phyloP scores from a whole-genome alignment of 225 moss, liverwort and hornwort genomes.

The Marchantia polymorpha region DNA sequence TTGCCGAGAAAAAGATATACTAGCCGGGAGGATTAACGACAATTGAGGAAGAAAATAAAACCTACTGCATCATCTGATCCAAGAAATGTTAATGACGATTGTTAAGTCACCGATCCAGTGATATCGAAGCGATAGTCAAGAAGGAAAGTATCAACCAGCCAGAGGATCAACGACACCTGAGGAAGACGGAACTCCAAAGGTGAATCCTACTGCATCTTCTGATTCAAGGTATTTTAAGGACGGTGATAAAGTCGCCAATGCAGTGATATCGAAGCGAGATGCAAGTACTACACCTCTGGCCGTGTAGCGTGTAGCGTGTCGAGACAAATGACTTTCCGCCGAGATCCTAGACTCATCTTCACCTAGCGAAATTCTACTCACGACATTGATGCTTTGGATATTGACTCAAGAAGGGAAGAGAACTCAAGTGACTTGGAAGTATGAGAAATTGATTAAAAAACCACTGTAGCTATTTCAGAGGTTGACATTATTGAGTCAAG shows the following conservation, averaged over 20 bases:
- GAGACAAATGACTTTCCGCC: slow-evolving; percentile 55
- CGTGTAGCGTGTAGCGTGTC: slow-evolving; percentile 53
- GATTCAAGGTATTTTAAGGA: slow-evolving; percentile 20
- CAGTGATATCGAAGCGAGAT: slow-evolving; percentile 40
- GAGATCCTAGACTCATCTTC: slow-evolving; percentile 66
- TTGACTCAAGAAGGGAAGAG: slow-evolving; percentile 40
- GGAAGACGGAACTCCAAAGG: too few relatives aligned
- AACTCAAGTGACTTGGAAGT: slow-evolving; percentile 50
- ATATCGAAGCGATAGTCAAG: slow-evolving; percentile 38
- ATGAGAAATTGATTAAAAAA: slow-evolving; percentile 40
- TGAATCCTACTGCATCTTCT: not conserved
- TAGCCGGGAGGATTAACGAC: slow-evolving; percentile 29
- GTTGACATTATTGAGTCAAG: slow-evolving; percentile 38
- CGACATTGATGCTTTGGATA: slow-evolving; percentile 3
- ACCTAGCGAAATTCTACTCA: slow-evolving; percentile 37
- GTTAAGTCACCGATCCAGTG: slow-evolving; percentile 27
- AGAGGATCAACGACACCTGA: slow-evolving; percentile 27
- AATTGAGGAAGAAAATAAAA: slow-evolving; percentile 17
- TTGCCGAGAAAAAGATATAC: slow-evolving; percentile 29
- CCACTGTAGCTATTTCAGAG: slow-evolving; percentile 44
- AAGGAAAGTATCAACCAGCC: slow-evolving; percentile 35
- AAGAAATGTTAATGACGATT: slow-evolving; percentile 15
- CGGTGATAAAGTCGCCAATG: slow-evolving; percentile 23
- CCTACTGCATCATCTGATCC: slow-evolving; percentile 15
- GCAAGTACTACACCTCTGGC: slow-evolving; percentile 29